Evolutionary conservation across 331 rosid species (phyloP).

Genomic region (Erythrophleum ivorense): DNA sequence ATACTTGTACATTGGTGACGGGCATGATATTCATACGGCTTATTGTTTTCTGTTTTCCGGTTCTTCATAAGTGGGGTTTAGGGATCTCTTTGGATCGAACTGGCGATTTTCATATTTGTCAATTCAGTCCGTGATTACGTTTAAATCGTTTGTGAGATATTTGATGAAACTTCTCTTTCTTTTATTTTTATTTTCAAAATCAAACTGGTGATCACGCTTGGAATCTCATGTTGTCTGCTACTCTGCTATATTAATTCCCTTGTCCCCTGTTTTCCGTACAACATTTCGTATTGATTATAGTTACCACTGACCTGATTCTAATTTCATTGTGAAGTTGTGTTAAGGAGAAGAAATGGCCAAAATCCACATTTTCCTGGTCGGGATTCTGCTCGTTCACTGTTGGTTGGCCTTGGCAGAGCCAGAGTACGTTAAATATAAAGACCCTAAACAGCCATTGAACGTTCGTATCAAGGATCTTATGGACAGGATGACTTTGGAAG

Average conservation of each 20-base stretch:
- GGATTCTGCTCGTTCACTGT: constrained; percentile 44
- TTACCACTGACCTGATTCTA: background rate
- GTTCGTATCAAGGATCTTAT: constrained; percentile 56
- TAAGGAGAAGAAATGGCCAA: constrained; percentile 34
- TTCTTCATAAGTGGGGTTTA: background rate
- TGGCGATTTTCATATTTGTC: background rate
- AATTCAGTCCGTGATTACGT: background rate
- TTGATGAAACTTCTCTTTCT: background rate
- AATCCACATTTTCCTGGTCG: constrained; percentile 37
- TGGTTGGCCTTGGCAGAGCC: constrained; percentile 42
- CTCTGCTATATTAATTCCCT: no score
- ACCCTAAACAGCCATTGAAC: constrained; percentile 60
- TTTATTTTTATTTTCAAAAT: background rate
- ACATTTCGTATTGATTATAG: background rate
- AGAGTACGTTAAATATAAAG: constrained; percentile 54
- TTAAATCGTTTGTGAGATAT: background rate
- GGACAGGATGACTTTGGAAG: constrained; percentile 61
- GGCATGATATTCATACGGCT: background rate
- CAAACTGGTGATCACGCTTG: background rate
- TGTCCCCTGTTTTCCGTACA: background rate
- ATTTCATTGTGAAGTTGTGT: background rate
- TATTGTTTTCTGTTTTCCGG: background rate
- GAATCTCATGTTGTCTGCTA: background rate
- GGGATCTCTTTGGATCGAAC: background rate
- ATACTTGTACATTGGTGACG: no score